Conservation (phyloP, 208 protist species). For the Leishmania tropica region DNA sequence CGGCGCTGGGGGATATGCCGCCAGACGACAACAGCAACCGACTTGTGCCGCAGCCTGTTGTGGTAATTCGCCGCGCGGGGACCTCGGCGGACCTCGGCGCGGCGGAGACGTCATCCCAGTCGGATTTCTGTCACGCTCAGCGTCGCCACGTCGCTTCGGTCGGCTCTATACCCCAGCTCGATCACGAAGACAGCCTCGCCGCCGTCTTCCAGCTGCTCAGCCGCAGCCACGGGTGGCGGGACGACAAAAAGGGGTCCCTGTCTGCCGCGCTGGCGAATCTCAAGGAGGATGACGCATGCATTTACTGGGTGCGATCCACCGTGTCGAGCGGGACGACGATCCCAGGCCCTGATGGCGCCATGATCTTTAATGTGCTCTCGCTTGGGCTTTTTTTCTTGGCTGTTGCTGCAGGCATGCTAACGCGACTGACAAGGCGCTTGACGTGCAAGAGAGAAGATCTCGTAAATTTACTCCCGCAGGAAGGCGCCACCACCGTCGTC, state of each 20-base stretch:
- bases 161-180: slow-evolving; percentile 31
- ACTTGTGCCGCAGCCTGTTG: slow-evolving; percentile 70
- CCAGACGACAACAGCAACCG: slow-evolving; percentile 76
- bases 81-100: neutral
- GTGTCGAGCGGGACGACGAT: slow-evolving; percentile 62
- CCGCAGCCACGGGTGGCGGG: slow-evolving; percentile 4
- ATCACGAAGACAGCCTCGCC: slow-evolving; percentile 44
- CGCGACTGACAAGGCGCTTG: slow-evolving; percentile 34
- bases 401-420: slow-evolving; percentile 34
- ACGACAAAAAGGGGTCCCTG: neutral
- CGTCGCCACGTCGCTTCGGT: neutral
- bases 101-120: neutral
- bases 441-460: slow-evolving; percentile 22
- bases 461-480: neutral
- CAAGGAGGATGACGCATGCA: slow-evolving; percentile 8
- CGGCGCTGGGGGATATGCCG: slow-evolving; percentile 62
- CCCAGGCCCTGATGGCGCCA: slow-evolving; percentile 73
- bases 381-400: slow-evolving; percentile 53
- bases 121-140: slow-evolving; percentile 13
- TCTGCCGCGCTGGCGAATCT: neutral
- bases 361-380: slow-evolving; percentile 78
- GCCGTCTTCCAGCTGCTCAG: slow-evolving; percentile 29
- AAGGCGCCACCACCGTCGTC: neutral
- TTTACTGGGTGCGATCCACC: slow-evolving; percentile 54
- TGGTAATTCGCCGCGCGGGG: slow-evolving; percentile 18